Evolutionary conservation across 768 basidiomycete species (phyloP).

Genomic region (Hemileccinum impolitum): DNA sequence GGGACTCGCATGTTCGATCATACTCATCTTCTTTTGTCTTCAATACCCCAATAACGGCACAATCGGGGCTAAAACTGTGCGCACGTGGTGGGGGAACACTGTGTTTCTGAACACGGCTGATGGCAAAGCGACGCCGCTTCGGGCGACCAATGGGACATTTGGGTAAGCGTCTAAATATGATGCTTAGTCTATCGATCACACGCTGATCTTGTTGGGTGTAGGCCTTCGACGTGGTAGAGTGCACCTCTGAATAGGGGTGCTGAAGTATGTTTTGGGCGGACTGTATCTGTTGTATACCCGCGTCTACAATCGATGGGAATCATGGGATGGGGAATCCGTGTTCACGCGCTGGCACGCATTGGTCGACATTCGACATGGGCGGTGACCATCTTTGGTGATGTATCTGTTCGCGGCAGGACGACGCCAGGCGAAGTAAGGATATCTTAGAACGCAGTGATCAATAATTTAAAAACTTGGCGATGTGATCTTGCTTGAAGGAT

Average conservation of each 20-base stretch:
- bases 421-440: no score
- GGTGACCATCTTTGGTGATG: no score
- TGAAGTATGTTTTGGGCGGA: no score
- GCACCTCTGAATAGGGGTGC: background rate
- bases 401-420: no score
- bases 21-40: slow-evolving; percentile 58
- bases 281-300: no score
- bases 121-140: slow-evolving; percentile 10
- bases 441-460: no score
- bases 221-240: slow-evolving; percentile 16
- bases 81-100: slow-evolving; percentile 71
- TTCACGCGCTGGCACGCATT: no score
- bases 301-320: no score
- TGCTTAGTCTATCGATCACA: background rate
- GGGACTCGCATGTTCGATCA: slow-evolving; percentile 59
- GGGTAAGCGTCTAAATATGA: slow-evolving; percentile 18
- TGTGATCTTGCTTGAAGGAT: no score
- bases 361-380: no score
- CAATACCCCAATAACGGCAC: slow-evolving; percentile 61
- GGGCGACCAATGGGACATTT: slow-evolving; percentile 19
- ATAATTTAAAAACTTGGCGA: no score
- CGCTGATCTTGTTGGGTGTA: background rate
- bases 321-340: no score
- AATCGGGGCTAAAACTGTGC: slow-evolving; percentile 53
- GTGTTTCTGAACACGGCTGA: slow-evolving; percentile 28